Conservation (phyloP, 164 flowering plant species). For the Sextonia rubra region DNA sequence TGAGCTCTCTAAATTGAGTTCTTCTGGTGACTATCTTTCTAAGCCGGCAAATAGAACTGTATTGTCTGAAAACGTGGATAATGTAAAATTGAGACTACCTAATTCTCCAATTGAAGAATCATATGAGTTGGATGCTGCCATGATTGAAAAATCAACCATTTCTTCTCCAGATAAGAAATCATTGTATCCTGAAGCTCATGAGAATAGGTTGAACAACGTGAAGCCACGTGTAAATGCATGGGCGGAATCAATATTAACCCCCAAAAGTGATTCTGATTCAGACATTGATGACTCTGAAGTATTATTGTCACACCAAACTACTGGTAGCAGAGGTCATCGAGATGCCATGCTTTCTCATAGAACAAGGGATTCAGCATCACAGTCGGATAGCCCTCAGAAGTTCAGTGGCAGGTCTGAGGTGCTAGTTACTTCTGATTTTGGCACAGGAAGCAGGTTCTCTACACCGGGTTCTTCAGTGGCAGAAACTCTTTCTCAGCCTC, state of each 20-base stretch:
- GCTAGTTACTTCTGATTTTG: conserved; percentile 19
- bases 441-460: conserved; percentile 22
- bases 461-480: conserved; percentile 15
- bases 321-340: conserved; percentile 15
- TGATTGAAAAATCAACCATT: conserved; percentile 18
- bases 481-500: conserved; percentile 16
- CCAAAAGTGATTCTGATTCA: conserved; percentile 3
- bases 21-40: conserved; percentile 18
- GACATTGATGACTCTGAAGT: conserved; percentile 27
- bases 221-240: conserved; percentile 9
- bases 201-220: conserved; percentile 16
- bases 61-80: background rate
- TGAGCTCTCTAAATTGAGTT: conserved; percentile 17
- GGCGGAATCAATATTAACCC: conserved; percentile 15
- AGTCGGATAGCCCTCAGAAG: conserved; percentile 15
- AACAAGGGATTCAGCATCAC: conserved; percentile 38
- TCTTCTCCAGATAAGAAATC: conserved; percentile 14
- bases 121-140: background rate
- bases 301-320: conserved; percentile 16
- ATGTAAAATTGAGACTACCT: background rate
- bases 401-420: conserved; percentile 14
- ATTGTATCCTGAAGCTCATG: conserved; percentile 6
- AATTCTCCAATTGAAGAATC: conserved; percentile 4
- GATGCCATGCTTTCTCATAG: conserved; percentile 44
- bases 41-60: conserved; percentile 8